A percentile compares a stretch with the other conserved stretches of the same genome.
Evolutionary conservation across 2,329 filamentous ascomycete species (phyloP).

Genomic region (Triangularia verruculosa): DNA sequence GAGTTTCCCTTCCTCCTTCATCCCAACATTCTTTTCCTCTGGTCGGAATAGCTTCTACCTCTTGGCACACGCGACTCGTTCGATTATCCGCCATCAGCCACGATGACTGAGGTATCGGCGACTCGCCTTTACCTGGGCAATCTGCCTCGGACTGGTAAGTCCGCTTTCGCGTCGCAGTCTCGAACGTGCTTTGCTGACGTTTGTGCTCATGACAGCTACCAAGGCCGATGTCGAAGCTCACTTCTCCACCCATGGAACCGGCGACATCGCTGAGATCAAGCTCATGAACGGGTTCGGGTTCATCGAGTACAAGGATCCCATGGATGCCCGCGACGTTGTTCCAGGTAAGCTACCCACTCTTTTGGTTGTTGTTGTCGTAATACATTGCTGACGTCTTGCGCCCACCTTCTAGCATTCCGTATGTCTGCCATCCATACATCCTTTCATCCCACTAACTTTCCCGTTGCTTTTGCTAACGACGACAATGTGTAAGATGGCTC

Average conservation of each 20-base stretch:
- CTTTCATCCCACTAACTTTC: conserved; percentile 30
- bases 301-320: conserved; percentile 97
- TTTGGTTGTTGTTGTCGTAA: background rate
- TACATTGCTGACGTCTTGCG: conserved; percentile 28
- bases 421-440: conserved; percentile 42
- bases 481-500: conserved; percentile 72
- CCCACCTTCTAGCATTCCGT: conserved; percentile 55
- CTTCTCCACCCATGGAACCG: conserved; percentile 92
- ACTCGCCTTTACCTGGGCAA: conserved; percentile 97
- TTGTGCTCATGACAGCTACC: conserved; percentile 64
- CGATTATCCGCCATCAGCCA: conserved; percentile 35
- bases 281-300: conserved; percentile 99
- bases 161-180: conserved; percentile 3
- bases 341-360: conserved; percentile 65
- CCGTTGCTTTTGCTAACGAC: conserved; percentile 37
- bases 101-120: conserved; percentile 84
- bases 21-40: conserved; percentile 1
- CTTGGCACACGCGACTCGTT: conserved; percentile 4
- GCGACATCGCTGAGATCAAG: conserved; percentile 98
- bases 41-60: conserved; percentile 9
- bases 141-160: conserved; percentile 89
- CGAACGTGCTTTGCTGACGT: conserved; percentile 38
- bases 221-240: conserved; percentile 96
- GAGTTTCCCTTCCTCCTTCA: conserved; percentile 8
- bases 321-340: conserved; percentile 97